Evolutionary conservation across 805 yeast genomes (phyloP), one percentile per base, ranked within the genome.

Genomic region (Candida argentea): DNA sequence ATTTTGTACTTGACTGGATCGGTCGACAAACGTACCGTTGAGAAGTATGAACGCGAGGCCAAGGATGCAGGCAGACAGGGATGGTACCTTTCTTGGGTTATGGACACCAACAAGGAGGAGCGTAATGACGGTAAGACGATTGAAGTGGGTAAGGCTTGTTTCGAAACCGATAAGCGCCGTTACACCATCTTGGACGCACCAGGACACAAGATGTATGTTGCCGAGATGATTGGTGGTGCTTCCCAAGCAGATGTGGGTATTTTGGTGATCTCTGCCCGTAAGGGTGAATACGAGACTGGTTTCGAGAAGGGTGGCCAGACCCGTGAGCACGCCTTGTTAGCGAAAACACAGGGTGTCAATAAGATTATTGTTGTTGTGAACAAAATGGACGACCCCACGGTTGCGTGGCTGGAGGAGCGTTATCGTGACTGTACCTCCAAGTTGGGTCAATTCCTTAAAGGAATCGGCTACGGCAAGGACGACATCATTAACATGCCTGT

Each of bases 191-290:
- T 91, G 55, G 99, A 91, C 59, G 99, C 99, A 6, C 99, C 99
- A 40, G 99, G 99, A 29, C 99, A 91, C 69, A 91, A 91, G 66
- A 81, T 91, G 85, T 91, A 91, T 54, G 96, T 91, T 38, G 85
- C 96, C 31, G 94, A 86, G 58, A 91, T 91, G 99, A 91, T 91
- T 67, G 97, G 97, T 48, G 98, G 98, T 59, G 99, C 99, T 12
- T 87, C 97, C 25, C 99, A 91, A 66, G 98, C 99, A 20, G 99
- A 91, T 64, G 91, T 89, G 33, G 99, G 99, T 63, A 75, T 91
- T 41, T 71, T 91, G 48, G 99, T 91, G 27, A 91, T 91, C 44
- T 83, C 95, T 38, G 97, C 97, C 26, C 82, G 99, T 70, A 86
- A 87, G 61, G 99, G 99, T 64, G 99, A 91, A 59, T 91, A 91